Evolutionary conservation across 306 rosid species (phyloP), one percentile per base, ranked within the genome.

Genomic region (Fragaria nilgerrensis): DNA sequence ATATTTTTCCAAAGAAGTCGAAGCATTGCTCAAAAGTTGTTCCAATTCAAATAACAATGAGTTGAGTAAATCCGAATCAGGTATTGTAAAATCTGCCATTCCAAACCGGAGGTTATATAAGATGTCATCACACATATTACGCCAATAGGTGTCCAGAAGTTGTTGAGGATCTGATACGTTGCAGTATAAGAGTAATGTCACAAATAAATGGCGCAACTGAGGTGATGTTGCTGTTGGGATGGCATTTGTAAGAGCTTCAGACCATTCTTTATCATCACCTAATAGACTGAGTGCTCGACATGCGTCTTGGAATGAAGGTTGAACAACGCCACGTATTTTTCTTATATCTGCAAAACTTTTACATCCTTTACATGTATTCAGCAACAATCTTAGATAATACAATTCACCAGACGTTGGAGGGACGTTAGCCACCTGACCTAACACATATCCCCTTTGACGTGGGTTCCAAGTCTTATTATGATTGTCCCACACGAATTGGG

Each of bases 221-320:
- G 27, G 20, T 3, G 14, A 36, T 1, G 47, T 1, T 17, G 45
- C 45, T 2, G 41, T 17, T 2, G 19, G 1, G 5, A 19, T 9
- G 36, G 14, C 45, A 16, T 17, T 6, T 20, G 16, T 1, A 3
- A 56, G 11, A 9, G 55, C 63, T 8, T 58, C 41, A 39, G 7
- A 37, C 29, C 55, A 74, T 34, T 74, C 29, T 74, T 56, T 58
- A 39, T 74, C 77, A 58, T 74, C 77, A 5, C 55, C 39, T 22
- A 56, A 39, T 4, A 56, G 15, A 10, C 70, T 68, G 2, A 56
- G 20, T 2, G 39, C 10, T n/a, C 39, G 7, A 14, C 48, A 74
- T 55, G 49, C 45, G 10, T 32, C 13, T 3, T 74, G 53, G 3
- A 16, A 65, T 9, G 70, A 15, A 34, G 47, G 0, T 0, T 6